Evolutionary conservation across 1,284 basidiomycete genomes (phyloP).

Genomic region (Rhodotorula sp.): DNA sequence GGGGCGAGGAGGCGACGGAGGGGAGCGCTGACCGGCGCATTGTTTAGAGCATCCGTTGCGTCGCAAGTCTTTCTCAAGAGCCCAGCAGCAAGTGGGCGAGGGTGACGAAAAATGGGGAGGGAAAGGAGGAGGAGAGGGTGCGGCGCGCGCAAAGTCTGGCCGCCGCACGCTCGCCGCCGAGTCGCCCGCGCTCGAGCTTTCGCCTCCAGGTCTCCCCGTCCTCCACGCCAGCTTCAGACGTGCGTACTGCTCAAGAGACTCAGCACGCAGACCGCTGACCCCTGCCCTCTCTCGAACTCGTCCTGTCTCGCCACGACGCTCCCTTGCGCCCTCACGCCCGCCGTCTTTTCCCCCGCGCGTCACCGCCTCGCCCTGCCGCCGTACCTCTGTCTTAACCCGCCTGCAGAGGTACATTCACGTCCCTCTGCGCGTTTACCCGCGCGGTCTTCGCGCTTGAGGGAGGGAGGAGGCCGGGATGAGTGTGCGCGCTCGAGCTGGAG

Average conservation of each 20-base stretch:
- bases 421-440: background rate
- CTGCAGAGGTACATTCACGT: background rate
- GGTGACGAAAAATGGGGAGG: background rate
- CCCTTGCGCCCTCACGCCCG: background rate
- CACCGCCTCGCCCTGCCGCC: background rate
- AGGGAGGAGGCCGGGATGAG: background rate
- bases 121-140: background rate
- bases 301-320: no score
- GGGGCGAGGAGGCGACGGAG: background rate
- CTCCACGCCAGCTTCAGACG: slow-evolving; percentile 4
- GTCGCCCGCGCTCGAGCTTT: background rate
- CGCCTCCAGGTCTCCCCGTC: background rate
- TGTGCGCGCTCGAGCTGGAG: background rate
- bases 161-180: background rate
- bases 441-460: background rate
- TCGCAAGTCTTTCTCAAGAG: no score
- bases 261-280: background rate
- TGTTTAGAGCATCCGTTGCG: background rate
- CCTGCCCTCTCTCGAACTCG: background rate
- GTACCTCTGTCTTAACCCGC: background rate
- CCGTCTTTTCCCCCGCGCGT: background rate
- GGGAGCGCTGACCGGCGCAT: background rate
- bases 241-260: background rate
- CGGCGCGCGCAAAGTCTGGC: background rate
- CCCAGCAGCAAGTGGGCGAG: no score